These are phyloP conservation scores for Apiospora malaysiana DNA, from an alignment of 2,329 filamentous ascomycete genomes.

Conservation along the genomic window DNA sequence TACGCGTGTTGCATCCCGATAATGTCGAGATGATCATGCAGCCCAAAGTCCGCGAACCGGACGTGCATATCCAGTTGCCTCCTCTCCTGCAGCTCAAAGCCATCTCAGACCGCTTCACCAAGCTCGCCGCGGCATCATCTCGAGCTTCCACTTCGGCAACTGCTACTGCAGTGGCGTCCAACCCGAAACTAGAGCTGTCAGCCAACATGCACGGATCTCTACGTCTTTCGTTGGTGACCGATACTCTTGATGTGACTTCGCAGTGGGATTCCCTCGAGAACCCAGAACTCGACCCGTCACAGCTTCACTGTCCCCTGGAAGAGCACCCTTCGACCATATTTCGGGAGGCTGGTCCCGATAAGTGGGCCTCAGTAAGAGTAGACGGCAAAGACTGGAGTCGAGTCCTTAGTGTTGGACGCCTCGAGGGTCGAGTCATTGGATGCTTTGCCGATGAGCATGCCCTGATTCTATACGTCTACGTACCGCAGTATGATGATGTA, in stretches of 20 bases:
- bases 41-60: constrained; percentile 86
- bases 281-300: constrained; percentile 81
- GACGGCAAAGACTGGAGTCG: constrained; percentile 94
- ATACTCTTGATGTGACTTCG: constrained; percentile 83
- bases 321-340: constrained; percentile 85
- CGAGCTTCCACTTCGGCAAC: constrained; percentile 30
- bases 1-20: constrained; percentile 82
- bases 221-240: constrained; percentile 79
- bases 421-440: constrained; percentile 91
- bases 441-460: constrained; percentile 85
- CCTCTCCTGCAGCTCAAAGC: constrained; percentile 87
- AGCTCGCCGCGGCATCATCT: constrained; percentile 66
- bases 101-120: constrained; percentile 95
- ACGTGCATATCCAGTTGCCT: constrained; percentile 91
- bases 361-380: constrained; percentile 88
- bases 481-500: constrained; percentile 72
- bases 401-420: constrained; percentile 88
- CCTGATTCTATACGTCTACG: constrained; percentile 82
- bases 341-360: constrained; percentile 75
- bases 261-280: constrained; percentile 87
- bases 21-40: constrained; percentile 94
- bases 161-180: constrained; percentile 35
- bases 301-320: constrained; percentile 73
- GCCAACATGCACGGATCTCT: constrained; percentile 95
- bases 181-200: constrained; percentile 79